Evolutionary conservation across 2,329 filamentous ascomycete species (phyloP), one percentile per base, ranked within the genome.

Genomic region (Zymoseptoria ardabiliae): DNA sequence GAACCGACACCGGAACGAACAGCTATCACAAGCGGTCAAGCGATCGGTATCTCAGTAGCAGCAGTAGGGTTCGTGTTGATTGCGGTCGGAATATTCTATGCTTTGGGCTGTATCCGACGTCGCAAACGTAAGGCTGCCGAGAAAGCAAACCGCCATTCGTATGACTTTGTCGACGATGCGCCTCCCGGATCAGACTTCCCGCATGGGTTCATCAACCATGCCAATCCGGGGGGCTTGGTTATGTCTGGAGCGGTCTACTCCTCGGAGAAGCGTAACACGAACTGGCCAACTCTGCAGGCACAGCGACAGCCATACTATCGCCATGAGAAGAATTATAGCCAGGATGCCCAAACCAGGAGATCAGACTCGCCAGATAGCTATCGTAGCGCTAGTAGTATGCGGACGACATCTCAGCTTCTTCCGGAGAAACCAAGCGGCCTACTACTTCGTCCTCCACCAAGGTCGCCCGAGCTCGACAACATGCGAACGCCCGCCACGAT

Each of bases 151-250:
- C 57, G 57, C 19, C 58, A 69, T 17, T 72, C 69, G n/a, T 72
- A 71, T 50, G 71, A 73, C 57, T 73, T 73, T 55, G 60, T 69
- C 11, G 70, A 72, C 58, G 65, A 71, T 30, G 66, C 62, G 9
- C 67, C 71, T 10, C 4, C 51, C 20, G 28, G 22, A 20, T 62
- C 69, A 8, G 63, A 64, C 1, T 63, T 66, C 45, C 65, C 68
- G 22, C 63, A 8, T 66, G 35, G 13, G 13, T 45, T 45, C 35
- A 17, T 65, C 53, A 63, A 60, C 20, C 54, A 64, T 49, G 52
- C 56, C 11, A 61, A 66, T 56, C 51, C 62, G 6, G 57, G 58
- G 48, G 61, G 57, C 1, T 61, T 60, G 28, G 30, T 54, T 4
- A 51, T 56, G 20, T 51, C 60, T 20, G 20, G 55, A 41, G 53